These are phyloP conservation scores for Globisporangium takayamanum DNA, from an alignment of 352 stramenopile genomes.

Conservation along the genomic window DNA sequence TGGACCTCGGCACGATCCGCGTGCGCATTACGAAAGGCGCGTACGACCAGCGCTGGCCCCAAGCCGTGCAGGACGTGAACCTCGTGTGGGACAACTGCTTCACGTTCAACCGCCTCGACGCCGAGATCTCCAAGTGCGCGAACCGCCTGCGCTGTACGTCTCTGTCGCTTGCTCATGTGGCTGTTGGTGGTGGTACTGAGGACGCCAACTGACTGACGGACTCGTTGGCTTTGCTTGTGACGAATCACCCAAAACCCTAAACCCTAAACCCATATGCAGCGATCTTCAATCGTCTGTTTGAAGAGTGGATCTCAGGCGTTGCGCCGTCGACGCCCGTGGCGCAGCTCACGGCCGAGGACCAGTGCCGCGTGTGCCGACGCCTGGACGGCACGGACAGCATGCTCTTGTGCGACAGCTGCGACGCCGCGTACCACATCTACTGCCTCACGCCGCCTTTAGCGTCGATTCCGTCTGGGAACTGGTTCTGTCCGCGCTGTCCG, in stretches of 20 bases:
- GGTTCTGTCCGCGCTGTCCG: conserved; percentile 74
- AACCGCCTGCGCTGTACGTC: conserved; percentile 74
- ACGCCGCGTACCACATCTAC: conserved; percentile 79
- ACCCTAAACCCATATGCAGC: conserved; percentile 26
- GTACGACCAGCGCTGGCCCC: conserved; percentile 53
- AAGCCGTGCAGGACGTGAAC: conserved; percentile 57
- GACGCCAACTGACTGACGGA: neutral
- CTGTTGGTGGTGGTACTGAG: neutral
- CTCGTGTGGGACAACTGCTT: conserved; percentile 86
- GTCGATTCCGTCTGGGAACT: conserved; percentile 64
- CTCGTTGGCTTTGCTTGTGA: neutral
- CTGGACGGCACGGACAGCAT: conserved; percentile 68
- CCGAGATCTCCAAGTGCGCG: conserved; percentile 74
- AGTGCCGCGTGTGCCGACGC: conserved; percentile 57
- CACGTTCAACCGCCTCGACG: conserved; percentile 70
- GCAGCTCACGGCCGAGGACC: conserved; percentile 58
- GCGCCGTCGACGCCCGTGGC: conserved; percentile 39
- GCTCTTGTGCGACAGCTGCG: conserved; percentile 81
- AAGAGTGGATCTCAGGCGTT: conserved; percentile 62
- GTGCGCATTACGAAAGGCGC: conserved; percentile 57
- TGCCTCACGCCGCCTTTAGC: conserved; percentile 59
- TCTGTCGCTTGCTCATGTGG: neutral
- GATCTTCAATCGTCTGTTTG: conserved; percentile 75
- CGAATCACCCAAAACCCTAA: neutral
- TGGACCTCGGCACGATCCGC: conserved; percentile 91